phyloP scores from a whole-genome alignment of 106 monocot species.

The Acorus calamus region DNA sequence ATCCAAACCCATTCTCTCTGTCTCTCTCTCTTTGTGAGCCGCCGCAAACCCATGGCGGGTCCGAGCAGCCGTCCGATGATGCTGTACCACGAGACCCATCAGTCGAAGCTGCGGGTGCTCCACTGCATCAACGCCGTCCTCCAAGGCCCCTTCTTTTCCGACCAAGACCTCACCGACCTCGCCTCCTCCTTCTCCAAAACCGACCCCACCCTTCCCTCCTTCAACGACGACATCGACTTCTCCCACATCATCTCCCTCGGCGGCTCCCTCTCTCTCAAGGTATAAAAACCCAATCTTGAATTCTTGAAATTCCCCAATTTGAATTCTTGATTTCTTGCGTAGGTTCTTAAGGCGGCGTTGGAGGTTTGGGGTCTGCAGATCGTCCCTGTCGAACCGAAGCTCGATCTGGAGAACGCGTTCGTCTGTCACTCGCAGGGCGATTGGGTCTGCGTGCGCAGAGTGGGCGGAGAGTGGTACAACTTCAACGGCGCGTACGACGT shows the following conservation, averaged over 20 bases:
- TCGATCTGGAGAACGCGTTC: constrained; percentile 78
- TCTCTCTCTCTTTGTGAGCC: too few relatives aligned
- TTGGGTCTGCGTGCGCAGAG: constrained; percentile 95
- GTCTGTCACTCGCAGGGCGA: constrained; percentile 82
- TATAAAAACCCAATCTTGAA: constrained; percentile 15
- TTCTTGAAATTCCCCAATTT: not conserved
- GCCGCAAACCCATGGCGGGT: constrained; percentile 11
- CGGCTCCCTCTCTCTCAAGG: constrained; percentile 93
- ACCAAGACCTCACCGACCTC: constrained; percentile 71
- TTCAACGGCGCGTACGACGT: constrained; percentile 92
- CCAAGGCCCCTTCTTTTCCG: constrained; percentile 90
- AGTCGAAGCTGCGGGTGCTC: constrained; percentile 85
- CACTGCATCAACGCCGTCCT: constrained; percentile 93
- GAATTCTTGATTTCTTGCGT: not conserved
- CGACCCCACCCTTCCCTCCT: constrained; percentile 26
- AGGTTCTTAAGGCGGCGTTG: constrained; percentile 86
- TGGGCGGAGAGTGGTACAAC: constrained; percentile 92
- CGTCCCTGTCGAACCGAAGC: constrained; percentile 64
- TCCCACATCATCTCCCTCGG: constrained; percentile 85
- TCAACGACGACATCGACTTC: constrained; percentile 25
- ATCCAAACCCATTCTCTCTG: too few relatives aligned
- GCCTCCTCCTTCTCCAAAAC: constrained; percentile 71
- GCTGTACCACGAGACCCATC: constrained; percentile 95
- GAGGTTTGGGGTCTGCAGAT: constrained; percentile 86
- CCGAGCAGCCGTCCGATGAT: constrained; percentile 62